Evolutionary conservation across 805 yeast genomes (phyloP), one percentile per base, ranked within the genome.

Genomic region (Suhomyces sp.): DNA sequence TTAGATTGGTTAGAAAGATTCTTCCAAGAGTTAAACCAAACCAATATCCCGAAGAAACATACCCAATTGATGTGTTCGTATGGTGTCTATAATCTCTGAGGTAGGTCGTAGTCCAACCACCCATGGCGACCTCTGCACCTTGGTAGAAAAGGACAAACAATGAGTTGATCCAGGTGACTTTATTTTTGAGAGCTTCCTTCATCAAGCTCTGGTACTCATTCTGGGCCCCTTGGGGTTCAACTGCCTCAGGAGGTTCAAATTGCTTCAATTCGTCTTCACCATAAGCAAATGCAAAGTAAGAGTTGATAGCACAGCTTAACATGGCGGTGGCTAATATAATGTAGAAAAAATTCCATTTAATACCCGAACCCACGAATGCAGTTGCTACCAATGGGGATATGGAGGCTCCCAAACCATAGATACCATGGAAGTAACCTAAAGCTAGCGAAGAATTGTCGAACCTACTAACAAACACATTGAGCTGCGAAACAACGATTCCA

Each of bases 381-480:
- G 54, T 50, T 14, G 55, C 53, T 17, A 44, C 29, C 25, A 51
- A 36, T 3, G 56, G 56, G 7, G 54, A 43, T 6, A 57, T 30
- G 43, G 60, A 35, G 28, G 56, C 47, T 5, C 58, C 58, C n/a
- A 49, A 13, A 5, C 59, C 59, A 38, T 53, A 54, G 10, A 42
- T 33, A 10, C 54, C 59, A 28, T 53, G 57, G 38, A 47, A 51
- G 12, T 39, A 36, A 4, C 51, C 47, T 13, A 54, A 35, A 17
- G 46, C 47, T 22, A 38, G 42, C 10, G 57, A 47, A 21, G 46
- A 40, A 16, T 52, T 51, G 10, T 50, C 49, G 31, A 53, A 36
- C n/a, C 47, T 44, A 27, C 48, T 36, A 16, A 54, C 38, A 27
- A 53, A 53, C 11, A 54, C 46, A 27, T 54, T 54, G 28, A 44